Conservation (phyloP, 768 basidiomycete species). For the Hygrocybe coccinea region DNA sequence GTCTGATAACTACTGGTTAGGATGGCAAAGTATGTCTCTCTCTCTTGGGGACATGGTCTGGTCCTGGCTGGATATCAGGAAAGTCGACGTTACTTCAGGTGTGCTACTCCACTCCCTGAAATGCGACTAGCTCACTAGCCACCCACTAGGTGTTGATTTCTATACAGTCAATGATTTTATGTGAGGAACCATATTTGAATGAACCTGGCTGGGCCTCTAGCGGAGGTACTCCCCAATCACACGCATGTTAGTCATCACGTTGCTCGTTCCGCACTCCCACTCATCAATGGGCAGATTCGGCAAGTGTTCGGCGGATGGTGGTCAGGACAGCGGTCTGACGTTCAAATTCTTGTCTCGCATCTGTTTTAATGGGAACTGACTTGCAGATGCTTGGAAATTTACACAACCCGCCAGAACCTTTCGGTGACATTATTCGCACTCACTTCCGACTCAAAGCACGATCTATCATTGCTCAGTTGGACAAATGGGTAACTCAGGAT, state of each 20-base stretch:
- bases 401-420: slow-evolving; percentile 78
- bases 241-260: slow-evolving; percentile 54
- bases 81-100: slow-evolving; percentile 87
- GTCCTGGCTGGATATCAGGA: slow-evolving; percentile 90
- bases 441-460: slow-evolving; percentile 86
- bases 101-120: slow-evolving; percentile 11
- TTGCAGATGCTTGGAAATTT: slow-evolving; percentile 78
- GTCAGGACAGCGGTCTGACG: slow-evolving; percentile 73
- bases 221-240: slow-evolving; percentile 69
- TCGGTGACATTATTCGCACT: slow-evolving; percentile 79
- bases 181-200: slow-evolving; percentile 89
- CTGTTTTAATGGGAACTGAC: slow-evolving; percentile 8
- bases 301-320: slow-evolving; percentile 90
- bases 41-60: slow-evolving; percentile 86
- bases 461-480: slow-evolving; percentile 65
- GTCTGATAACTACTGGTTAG: slow-evolving; percentile 29
- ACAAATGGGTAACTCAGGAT: slow-evolving; percentile 71
- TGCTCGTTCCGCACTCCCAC: background rate
- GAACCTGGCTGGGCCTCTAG: slow-evolving; percentile 84
- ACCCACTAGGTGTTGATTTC: slow-evolving; percentile 79
- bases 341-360: background rate
- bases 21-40: slow-evolving; percentile 95
- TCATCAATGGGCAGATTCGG: slow-evolving; percentile 57
- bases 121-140: background rate
- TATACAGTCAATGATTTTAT: slow-evolving; percentile 94